Base-by-base conservation (phyloP, 805 yeast genomes). In the Groenewaldozyma salmanticensis region DNA sequence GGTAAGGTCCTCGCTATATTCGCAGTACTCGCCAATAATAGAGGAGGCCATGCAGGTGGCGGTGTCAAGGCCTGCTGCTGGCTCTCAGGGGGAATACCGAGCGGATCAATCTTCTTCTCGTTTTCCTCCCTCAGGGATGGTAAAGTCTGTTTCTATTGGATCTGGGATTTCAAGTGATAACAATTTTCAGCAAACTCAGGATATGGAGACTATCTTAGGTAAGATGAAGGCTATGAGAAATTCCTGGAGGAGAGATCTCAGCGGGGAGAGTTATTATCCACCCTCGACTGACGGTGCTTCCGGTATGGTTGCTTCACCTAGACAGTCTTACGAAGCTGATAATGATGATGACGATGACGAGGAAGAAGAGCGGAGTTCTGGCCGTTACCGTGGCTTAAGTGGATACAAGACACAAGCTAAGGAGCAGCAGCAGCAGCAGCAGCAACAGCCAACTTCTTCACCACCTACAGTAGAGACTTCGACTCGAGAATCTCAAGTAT, bases 11-110 rank as follows among this genome's bases (percentile, higher is more conserved):
- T 44, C 48, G 16, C 20, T 47, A 1, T 42, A 42, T 33, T 47
- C 50, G 2, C 48, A 50, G 34, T 50, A 50, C 34, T 48, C 52
- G 11, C 53, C 53, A 4, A 36, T 48, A 5, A 38, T 50, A 9
- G 53, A 48, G 33, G 48, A 50, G 20, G 49, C 48, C 17, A 45
- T 44, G 6, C 44, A 44, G 18, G 45, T 50, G 27, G 39, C 38
- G 19, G 39, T 50, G 21, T 9, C 11, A 7, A 24, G 29, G 13
- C 29, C 7, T 34, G 7, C 21, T 34, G 5, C 13, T 17, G 37
- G 27, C 5, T 34, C 27, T 31, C 18, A 13, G 18, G 16, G 34
- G 18, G 34, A 15, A n/a, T n/a, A n/a, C n/a, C n/a, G n/a, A n/a
- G n/a, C n/a, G n/a, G n/a, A n/a, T n/a, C n/a, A n/a, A n/a, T n/a